Evolutionary conservation across 495 filamentous ascomycete species (phyloP).

Genomic region (Alectoria sarmentosa): DNA sequence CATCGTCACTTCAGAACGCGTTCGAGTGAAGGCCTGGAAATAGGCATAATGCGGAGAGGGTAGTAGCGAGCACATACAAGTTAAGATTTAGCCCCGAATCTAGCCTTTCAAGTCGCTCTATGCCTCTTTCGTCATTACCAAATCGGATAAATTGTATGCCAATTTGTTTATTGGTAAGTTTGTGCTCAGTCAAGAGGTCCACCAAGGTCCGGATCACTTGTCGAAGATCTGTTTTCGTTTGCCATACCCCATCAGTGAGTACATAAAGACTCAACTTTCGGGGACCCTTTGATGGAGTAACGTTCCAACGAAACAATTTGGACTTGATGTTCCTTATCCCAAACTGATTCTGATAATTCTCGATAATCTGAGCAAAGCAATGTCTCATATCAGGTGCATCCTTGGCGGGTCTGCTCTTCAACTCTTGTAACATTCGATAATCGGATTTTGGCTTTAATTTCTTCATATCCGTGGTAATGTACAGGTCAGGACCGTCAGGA

Average conservation of each 20-base stretch:
- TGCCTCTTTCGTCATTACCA: slow-evolving; percentile 31
- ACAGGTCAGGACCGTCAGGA: slow-evolving; percentile 32
- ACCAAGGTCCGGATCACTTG: slow-evolving; percentile 11
- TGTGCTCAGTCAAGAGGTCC: slow-evolving; percentile 7
- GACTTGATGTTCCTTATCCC: background rate
- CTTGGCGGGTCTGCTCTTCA: slow-evolving; percentile 9
- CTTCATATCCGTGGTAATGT: slow-evolving; percentile 29
- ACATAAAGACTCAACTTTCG: slow-evolving; percentile 3
- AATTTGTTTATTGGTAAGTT: slow-evolving; percentile 23
- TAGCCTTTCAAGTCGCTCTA: slow-evolving; percentile 27
- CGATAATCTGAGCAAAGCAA: slow-evolving; percentile 16
- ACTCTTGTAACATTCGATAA: background rate
- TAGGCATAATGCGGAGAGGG: background rate
- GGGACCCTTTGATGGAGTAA: background rate
- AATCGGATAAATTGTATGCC: slow-evolving; percentile 42
- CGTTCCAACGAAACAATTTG: background rate
- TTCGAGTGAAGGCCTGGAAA: background rate
- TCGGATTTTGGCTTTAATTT: background rate
- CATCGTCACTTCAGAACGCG: background rate
- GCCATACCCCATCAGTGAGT: background rate
- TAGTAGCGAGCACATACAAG: slow-evolving; percentile 1
- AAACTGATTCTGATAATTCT: slow-evolving; percentile 15
- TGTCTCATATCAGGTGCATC: slow-evolving; percentile 21
- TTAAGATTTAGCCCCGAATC: slow-evolving; percentile 21
- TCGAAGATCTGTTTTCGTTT: slow-evolving; percentile 7